These are phyloP conservation scores for Ottelia alismoides DNA, from an alignment of 106 monocot species.

Conservation along the genomic window DNA sequence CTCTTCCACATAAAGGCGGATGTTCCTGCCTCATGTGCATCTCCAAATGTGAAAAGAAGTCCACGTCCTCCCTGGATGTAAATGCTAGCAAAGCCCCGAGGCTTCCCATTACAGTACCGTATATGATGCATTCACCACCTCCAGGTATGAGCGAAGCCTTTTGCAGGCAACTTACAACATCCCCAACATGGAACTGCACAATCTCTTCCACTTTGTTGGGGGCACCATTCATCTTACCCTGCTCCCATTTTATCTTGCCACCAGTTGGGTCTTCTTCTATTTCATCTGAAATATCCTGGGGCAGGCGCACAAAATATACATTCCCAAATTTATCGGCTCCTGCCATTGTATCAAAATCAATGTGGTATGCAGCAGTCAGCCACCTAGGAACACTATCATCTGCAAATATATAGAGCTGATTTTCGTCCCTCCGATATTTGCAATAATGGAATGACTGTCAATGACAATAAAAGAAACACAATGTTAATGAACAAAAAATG, in stretches of 20 bases:
- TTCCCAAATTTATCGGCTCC: conserved; percentile 98
- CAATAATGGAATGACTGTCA: conserved; percentile 97
- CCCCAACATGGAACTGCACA: conserved; percentile 97
- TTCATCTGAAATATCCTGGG: conserved; percentile 93
- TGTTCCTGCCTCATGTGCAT: conserved; percentile 99
- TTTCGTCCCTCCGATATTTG: conserved; percentile 94
- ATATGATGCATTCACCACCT: conserved; percentile 88
- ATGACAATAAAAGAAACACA: conserved; percentile 2
- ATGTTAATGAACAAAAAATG: conserved; percentile 1
- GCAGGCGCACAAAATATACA: conserved; percentile 76
- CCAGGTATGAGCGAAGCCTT: conserved; percentile 91
- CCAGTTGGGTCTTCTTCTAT: conserved; percentile 98
- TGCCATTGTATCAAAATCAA: conserved; percentile 98
- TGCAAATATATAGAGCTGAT: conserved; percentile 90
- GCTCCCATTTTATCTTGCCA: conserved; percentile 97
- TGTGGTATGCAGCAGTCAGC: conserved; percentile 81
- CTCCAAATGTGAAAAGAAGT: conserved; percentile 95
- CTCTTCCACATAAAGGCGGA: conserved; percentile 92
- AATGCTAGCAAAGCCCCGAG: conserved; percentile 87
- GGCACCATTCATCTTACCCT: conserved; percentile 92
- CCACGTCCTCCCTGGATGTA: conserved; percentile 92
- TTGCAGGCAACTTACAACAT: conserved; percentile 85
- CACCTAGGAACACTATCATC: conserved; percentile 93
- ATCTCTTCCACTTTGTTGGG: conserved; percentile 97
- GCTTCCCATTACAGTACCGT: conserved; percentile 99